These are phyloP conservation scores for Leishmania mexicana DNA, from an alignment of 208 protist species.

Conservation along the genomic window DNA sequence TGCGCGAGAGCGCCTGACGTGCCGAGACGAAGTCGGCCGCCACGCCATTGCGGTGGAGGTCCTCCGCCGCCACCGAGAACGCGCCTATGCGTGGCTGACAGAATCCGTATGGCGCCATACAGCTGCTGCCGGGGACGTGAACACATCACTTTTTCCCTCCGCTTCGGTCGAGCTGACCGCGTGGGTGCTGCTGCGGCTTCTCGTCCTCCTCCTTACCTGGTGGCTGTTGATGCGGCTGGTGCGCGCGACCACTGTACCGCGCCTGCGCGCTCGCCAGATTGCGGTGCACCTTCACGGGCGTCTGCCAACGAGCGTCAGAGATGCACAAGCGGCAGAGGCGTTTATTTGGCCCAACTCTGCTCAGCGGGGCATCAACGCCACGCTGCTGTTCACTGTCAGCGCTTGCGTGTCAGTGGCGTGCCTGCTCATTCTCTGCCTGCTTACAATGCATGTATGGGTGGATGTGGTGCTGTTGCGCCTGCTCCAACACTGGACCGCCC, in stretches of 20 bases:
- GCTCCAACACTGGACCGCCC: not conserved
- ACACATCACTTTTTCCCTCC: not conserved
- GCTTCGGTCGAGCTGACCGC: constrained; percentile 5
- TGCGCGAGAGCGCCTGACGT: constrained; percentile 7
- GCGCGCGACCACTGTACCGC: constrained; percentile 3
- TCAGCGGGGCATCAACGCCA: constrained; percentile 10
- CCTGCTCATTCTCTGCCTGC: constrained; percentile 9
- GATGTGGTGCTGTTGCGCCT: constrained; percentile 9
- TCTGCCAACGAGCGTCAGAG: not conserved
- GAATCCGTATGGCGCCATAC: not conserved
- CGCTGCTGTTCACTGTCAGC: constrained; percentile 11
- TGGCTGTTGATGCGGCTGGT: constrained; percentile 6
- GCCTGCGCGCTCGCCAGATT: constrained; percentile 8
- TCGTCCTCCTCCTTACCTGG: constrained; percentile 4
- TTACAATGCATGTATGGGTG: constrained; percentile 26
- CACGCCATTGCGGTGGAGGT: constrained; percentile 7
- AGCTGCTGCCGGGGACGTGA: not conserved
- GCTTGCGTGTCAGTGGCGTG: constrained; percentile 4
- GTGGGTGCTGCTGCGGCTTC: not conserved
- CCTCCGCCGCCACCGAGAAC: not conserved
- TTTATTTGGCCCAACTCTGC: not conserved
- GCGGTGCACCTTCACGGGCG: not conserved
- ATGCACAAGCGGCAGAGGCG: not conserved
- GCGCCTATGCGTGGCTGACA: not conserved
- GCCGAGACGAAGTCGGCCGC: not conserved